Evolutionary conservation across 1,139 yeast species (phyloP).

Genomic region (Blastobotrys serpentis): DNA sequence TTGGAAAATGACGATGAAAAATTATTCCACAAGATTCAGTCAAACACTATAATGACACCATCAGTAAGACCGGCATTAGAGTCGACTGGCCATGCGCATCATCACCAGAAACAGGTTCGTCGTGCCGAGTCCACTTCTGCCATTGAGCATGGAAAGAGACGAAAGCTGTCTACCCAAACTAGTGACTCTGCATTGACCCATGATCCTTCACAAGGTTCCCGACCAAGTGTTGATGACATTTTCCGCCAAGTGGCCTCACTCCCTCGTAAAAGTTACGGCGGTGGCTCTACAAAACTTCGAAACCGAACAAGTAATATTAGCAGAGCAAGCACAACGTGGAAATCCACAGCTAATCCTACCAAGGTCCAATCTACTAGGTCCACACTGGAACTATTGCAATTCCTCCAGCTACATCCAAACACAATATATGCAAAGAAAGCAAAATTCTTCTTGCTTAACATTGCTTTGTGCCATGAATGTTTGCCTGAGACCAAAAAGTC

Average conservation of each 20-base stretch:
- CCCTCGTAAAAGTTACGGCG: slow-evolving; percentile 34
- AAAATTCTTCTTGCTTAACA: slow-evolving; percentile 70
- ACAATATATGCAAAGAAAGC: slow-evolving; percentile 66
- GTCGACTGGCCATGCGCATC: neutral
- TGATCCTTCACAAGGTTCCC: slow-evolving; percentile 16
- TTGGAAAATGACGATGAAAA: slow-evolving; percentile 27
- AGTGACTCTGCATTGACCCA: neutral
- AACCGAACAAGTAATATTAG: slow-evolving; percentile 17
- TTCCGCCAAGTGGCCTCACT: slow-evolving; percentile 38
- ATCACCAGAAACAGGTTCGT: slow-evolving; percentile 8
- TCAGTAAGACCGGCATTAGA: neutral
- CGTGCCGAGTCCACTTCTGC: slow-evolving; percentile 15
- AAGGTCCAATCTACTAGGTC: slow-evolving; percentile 44
- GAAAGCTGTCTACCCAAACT: neutral
- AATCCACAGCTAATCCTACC: slow-evolving; percentile 39
- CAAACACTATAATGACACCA: neutral
- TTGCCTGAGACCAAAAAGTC: slow-evolving; percentile 53
- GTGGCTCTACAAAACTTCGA: neutral
- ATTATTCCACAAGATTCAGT: slow-evolving; percentile 10
- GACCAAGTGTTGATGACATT: slow-evolving; percentile 34
- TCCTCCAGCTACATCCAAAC: slow-evolving; percentile 70
- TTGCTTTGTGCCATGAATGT: slow-evolving; percentile 90
- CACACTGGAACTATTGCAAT: slow-evolving; percentile 62
- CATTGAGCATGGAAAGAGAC: slow-evolving; percentile 4
- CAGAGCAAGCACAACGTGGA: slow-evolving; percentile 36